A percentile compares a stretch with the other conserved stretches of the same genome.
phyloP scores from a whole-genome alignment of 2,329 filamentous ascomycete genomes.

The Aspergillus bombycis region DNA sequence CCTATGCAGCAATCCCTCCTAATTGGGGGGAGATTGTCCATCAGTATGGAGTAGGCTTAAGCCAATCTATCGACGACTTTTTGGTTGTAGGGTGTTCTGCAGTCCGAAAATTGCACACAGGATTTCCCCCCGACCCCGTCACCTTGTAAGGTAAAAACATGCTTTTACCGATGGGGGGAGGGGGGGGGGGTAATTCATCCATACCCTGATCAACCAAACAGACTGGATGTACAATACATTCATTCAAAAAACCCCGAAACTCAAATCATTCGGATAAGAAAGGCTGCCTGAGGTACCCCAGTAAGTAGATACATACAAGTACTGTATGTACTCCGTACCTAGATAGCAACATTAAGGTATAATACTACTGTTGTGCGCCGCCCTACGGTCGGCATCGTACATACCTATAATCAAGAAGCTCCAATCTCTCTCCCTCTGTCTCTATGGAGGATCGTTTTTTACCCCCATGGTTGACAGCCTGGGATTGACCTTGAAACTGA shows the following conservation, averaged over 20 bases:
- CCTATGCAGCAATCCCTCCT: slow-evolving; percentile 4
- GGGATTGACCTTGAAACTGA: slow-evolving; percentile 9
- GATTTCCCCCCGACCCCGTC: background rate
- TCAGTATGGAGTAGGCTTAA: background rate
- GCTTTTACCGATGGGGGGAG: background rate
- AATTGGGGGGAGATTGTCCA: slow-evolving; percentile 3
- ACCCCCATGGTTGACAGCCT: slow-evolving; percentile 6
- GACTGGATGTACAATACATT: background rate
- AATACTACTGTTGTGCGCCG: background rate
- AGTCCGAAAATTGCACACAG: background rate
- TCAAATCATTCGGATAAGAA: background rate
- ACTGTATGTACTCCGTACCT: background rate
- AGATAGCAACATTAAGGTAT: background rate
- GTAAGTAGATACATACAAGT: background rate
- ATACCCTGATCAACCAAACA: background rate
- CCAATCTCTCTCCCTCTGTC: background rate
- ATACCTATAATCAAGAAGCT: background rate
- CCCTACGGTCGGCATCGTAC: background rate
- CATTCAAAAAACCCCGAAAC: background rate
- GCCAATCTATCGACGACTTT: slow-evolving; percentile 3
- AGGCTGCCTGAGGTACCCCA: background rate
- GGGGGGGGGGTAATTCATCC: background rate
- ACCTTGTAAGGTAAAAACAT: background rate
- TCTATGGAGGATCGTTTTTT: slow-evolving; percentile 3
- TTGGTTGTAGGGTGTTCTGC: slow-evolving; percentile 1